These are phyloP conservation scores for Fusarium domesticum DNA, from an alignment of 2,329 filamentous ascomycete species.

Conservation along the genomic window DNA sequence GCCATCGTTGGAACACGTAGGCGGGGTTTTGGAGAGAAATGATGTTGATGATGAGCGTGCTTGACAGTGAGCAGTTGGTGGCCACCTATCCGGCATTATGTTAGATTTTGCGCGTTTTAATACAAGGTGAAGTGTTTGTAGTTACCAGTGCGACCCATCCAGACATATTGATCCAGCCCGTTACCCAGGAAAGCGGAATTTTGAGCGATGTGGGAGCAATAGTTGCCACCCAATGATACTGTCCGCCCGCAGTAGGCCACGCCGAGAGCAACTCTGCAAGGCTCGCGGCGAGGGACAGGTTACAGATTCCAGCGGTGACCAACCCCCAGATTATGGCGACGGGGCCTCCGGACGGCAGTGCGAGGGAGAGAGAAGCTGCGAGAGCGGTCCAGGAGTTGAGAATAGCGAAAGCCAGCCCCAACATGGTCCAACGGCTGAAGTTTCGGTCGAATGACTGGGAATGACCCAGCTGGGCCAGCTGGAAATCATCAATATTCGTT, in stretches of 20 bases:
- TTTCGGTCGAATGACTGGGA: constrained; percentile 20
- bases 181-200: constrained; percentile 31
- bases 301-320: constrained; percentile 35
- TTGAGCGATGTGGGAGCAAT: constrained; percentile 20
- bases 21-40: constrained; percentile 58
- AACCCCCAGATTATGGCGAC: constrained; percentile 66
- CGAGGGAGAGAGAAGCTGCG: constrained; percentile 43
- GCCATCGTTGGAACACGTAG: constrained; percentile 60
- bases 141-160: constrained; percentile 61
- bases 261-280: constrained; percentile 68
- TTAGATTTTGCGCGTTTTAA: neutral
- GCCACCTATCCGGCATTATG: constrained; percentile 38
- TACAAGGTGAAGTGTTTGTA: neutral
- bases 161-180: constrained; percentile 63
- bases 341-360: constrained; percentile 59
- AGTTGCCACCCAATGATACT: constrained; percentile 70
- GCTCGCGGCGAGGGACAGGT: constrained; percentile 54
- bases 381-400: constrained; percentile 48
- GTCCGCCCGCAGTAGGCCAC: constrained; percentile 55
- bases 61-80: constrained; percentile 64
- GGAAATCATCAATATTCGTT: constrained; percentile 16
- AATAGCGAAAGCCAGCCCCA: constrained; percentile 46
- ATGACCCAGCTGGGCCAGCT: constrained; percentile 20
- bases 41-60: constrained; percentile 62
- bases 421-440: constrained; percentile 34